A percentile compares a stretch with the other conserved stretches of the same genome.
These are phyloP conservation scores for Tilletia horrida DNA, from an alignment of 1,284 basidiomycete species.

Conservation along the genomic window DNA sequence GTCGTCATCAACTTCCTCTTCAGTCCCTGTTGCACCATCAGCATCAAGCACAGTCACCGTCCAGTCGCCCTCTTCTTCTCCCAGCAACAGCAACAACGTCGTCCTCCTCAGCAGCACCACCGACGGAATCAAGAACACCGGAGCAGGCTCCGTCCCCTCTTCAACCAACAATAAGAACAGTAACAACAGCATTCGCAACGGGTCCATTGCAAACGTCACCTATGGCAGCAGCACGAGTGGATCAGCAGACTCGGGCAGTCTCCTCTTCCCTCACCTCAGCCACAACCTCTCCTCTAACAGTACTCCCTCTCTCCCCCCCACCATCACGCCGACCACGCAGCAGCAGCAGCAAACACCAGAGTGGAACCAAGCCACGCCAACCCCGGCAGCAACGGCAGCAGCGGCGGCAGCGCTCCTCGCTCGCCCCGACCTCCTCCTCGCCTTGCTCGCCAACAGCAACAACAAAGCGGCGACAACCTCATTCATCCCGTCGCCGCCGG, in stretches of 20 bases:
- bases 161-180: background rate
- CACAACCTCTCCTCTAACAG: too few relatives aligned
- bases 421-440: slow-evolving; percentile 1
- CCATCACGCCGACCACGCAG: too few relatives aligned
- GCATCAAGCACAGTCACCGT: background rate
- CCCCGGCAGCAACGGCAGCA: background rate
- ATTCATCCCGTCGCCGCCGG: background rate
- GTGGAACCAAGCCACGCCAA: background rate
- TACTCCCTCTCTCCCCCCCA: too few relatives aligned
- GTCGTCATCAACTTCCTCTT: too few relatives aligned
- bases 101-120: background rate
- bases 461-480: background rate
- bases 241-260: too few relatives aligned
- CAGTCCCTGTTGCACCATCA: too few relatives aligned
- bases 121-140: background rate
- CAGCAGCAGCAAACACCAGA: too few relatives aligned
- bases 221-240: slow-evolving; percentile 14
- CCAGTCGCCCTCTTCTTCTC: background rate
- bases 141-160: background rate
- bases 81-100: background rate
- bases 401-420: slow-evolving; percentile 15
- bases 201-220: background rate
- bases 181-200: slow-evolving; percentile 1
- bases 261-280: too few relatives aligned
- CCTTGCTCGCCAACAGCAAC: background rate